These are phyloP conservation scores for Ceratonia siliqua DNA, from an alignment of 306 rosid genomes.

Conservation along the genomic window DNA sequence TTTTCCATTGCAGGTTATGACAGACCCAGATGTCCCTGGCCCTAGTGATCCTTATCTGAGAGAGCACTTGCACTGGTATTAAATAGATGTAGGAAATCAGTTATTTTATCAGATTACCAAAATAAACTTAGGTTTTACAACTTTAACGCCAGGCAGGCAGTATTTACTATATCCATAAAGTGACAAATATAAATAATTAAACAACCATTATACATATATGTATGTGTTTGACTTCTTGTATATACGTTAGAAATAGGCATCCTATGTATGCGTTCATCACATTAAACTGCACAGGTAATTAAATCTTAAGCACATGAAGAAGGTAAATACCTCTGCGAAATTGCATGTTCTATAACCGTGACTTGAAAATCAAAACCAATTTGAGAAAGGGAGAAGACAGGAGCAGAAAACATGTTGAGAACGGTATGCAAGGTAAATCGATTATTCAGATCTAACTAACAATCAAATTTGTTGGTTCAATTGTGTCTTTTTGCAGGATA, in stretches of 20 bases:
- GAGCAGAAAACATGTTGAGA: constrained; percentile 1
- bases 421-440: neutral
- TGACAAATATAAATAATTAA: neutral
- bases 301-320: neutral
- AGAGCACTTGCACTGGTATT: constrained; percentile 91
- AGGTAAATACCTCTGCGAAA: neutral
- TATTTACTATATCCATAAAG: neutral
- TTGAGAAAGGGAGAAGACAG: neutral
- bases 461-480: constrained; percentile 26
- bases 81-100: neutral
- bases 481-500: constrained; percentile 55
- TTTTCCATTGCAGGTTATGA: constrained; percentile 61
- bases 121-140: neutral
- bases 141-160: neutral
- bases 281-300: neutral
- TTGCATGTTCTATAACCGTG: neutral
- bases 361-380: neutral
- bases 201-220: neutral
- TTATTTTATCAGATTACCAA: neutral
- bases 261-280: no score
- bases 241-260: neutral
- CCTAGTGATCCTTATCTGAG: constrained; percentile 94
- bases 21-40: constrained; percentile 98
- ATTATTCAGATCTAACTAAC: constrained; percentile 11
- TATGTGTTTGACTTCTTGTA: no score